A percentile compares a stretch with the other conserved stretches of the same genome.
phyloP scores from a whole-genome alignment of 148 eudicot species.

The Persicaria maculosa region DNA sequence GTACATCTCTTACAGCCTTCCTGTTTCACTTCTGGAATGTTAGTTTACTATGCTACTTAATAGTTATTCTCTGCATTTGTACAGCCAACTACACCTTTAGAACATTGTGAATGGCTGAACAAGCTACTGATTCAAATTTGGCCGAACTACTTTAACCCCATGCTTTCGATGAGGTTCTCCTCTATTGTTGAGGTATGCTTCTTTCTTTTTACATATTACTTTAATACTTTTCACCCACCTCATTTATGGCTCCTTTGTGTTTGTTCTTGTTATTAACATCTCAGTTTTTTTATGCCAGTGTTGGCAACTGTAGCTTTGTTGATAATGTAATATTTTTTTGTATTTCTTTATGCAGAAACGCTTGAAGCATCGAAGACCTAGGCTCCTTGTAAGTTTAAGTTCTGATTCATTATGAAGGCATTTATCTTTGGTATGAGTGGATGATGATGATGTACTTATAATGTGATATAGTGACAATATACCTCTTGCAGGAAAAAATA shows the following conservation, averaged over 20 bases:
- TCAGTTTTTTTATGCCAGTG: background rate
- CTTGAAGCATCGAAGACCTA: constrained; percentile 75
- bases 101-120: constrained; percentile 96
- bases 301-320: background rate
- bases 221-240: background rate
- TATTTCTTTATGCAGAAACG: constrained; percentile 58
- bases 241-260: constrained; percentile 1
- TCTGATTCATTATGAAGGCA: background rate
- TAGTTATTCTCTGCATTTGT: constrained; percentile 5
- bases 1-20: constrained; percentile 32
- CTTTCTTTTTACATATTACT: background rate
- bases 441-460: constrained; percentile 1
- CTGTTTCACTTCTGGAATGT: constrained; percentile 8
- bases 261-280: background rate
- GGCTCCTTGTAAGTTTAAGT: constrained; percentile 57
- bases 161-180: constrained; percentile 62
- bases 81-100: constrained; percentile 85
- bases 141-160: constrained; percentile 71
- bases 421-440: background rate
- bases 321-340: background rate
- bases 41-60: constrained; percentile 7
- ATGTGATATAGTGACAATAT: constrained; percentile 16
- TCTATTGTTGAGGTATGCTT: constrained; percentile 66
- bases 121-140: constrained; percentile 77
- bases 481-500: constrained; percentile 63